Conservation (phyloP, 352 stramenopile genomes). For the Pythium phragmiticola region DNA sequence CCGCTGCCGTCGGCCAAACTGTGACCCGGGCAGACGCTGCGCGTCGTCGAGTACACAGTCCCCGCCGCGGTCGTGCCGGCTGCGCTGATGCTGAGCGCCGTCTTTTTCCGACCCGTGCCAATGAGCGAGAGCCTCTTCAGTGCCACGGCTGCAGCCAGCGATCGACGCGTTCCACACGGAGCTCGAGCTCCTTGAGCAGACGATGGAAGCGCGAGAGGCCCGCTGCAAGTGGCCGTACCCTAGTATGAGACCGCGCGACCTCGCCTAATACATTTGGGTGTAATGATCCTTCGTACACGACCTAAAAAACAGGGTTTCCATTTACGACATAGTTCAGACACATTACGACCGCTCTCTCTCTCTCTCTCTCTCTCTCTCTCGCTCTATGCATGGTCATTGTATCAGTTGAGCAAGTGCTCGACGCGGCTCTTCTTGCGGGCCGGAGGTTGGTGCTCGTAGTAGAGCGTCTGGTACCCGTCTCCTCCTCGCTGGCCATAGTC, state of each 20-base stretch:
- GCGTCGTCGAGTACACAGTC: too few species aligned
- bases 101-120: conserved; percentile 8
- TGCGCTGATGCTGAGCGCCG: background rate
- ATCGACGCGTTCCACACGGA: conserved; percentile 12
- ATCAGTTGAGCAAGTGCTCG: conserved; percentile 24
- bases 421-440: conserved; percentile 22
- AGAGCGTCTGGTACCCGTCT: background rate
- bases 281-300: background rate
- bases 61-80: background rate
- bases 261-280: conserved; percentile 18
- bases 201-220: conserved; percentile 5
- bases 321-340: background rate
- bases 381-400: too few species aligned
- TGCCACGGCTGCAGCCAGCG: background rate
- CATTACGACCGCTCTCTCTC: too few species aligned
- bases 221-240: conserved; percentile 10
- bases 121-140: conserved; percentile 7
- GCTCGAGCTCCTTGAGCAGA: conserved; percentile 15
- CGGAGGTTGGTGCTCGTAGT: background rate
- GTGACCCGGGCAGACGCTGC: background rate
- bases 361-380: too few species aligned
- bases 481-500: background rate
- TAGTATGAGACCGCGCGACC: background rate
- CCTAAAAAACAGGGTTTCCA: too few species aligned
- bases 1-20: conserved; percentile 19